These are phyloP conservation scores for Chytriomyces hyalinus DNA, from an alignment of 192 early-diverging fungal species.

Conservation along the genomic window DNA sequence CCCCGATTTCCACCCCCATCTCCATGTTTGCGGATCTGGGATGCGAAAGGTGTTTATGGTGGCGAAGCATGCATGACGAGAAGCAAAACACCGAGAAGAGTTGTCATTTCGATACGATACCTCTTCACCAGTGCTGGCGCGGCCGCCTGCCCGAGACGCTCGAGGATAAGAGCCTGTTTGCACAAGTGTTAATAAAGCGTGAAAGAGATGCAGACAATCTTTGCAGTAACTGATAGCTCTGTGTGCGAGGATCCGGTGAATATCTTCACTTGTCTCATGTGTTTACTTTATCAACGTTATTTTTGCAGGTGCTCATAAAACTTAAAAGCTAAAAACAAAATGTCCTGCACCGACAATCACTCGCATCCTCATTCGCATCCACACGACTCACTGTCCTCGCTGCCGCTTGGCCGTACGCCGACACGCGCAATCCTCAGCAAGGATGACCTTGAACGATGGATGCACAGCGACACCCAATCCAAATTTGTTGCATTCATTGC, in stretches of 20 bases:
- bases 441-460: constrained; percentile 82
- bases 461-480: constrained; percentile 64
- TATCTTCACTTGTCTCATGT: constrained; percentile 73
- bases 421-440: constrained; percentile 74
- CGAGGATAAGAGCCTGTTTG: constrained; percentile 66
- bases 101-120: background rate
- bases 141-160: constrained; percentile 77
- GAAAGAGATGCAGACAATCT: background rate
- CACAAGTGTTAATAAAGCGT: background rate
- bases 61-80: background rate
- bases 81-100: background rate
- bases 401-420: constrained; percentile 15
- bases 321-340: background rate
- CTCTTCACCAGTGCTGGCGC: constrained; percentile 76
- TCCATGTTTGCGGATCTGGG: constrained; percentile 80
- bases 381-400: background rate
- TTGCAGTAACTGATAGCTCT: constrained; percentile 66
- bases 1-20: constrained; percentile 89
- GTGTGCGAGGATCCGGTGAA: constrained; percentile 94
- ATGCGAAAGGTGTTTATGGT: background rate
- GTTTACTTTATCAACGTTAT: background rate
- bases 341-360: background rate
- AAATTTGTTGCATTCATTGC: constrained; percentile 75
- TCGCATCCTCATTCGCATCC: background rate
- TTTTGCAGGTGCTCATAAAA: background rate